Conservation (phyloP, 371 early-diverging fungal species). For the Dichotomocladium elegans region DNA sequence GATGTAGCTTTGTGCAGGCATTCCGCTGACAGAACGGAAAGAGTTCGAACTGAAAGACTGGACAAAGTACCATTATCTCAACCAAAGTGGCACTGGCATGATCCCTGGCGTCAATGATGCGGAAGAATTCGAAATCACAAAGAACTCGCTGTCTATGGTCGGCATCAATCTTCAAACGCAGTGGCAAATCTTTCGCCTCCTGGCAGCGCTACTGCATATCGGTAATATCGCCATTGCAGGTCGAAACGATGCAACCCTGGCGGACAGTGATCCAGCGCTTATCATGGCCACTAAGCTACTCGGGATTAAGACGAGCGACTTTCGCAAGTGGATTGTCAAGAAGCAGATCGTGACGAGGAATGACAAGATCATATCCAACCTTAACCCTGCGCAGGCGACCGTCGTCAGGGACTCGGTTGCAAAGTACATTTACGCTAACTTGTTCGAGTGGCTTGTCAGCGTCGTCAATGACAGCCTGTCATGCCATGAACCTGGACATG, state of each 20-base stretch:
- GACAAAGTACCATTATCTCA: constrained; percentile 82
- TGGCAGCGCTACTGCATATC: constrained; percentile 89
- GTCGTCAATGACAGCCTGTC: constrained; percentile 78
- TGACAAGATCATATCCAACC: constrained; percentile 80
- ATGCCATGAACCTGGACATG: constrained; percentile 48
- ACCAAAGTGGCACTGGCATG: constrained; percentile 78
- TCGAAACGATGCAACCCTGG: constrained; percentile 59
- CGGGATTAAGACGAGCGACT: constrained; percentile 68
- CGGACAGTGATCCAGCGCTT: constrained; percentile 72
- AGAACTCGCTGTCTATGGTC: constrained; percentile 79
- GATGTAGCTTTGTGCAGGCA: constrained; percentile 81
- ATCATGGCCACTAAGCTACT: constrained; percentile 64
- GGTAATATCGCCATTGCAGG: constrained; percentile 89
- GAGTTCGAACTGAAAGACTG: constrained; percentile 73
- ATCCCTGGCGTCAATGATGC: constrained; percentile 90
- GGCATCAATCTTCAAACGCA: constrained; percentile 84
- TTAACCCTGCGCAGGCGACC: constrained; percentile 71
- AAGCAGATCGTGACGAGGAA: constrained; percentile 83
- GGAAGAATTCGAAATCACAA: constrained; percentile 85
- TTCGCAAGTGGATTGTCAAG: constrained; percentile 87
- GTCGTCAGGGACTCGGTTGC: constrained; percentile 92
- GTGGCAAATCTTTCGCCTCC: constrained; percentile 85
- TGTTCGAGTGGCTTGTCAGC: constrained; percentile 93
- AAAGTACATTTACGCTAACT: constrained; percentile 87
- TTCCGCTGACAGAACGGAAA: constrained; percentile 77